Conservation (phyloP, 106 monocot genomes). For the Narthecium ossifragum region DNA sequence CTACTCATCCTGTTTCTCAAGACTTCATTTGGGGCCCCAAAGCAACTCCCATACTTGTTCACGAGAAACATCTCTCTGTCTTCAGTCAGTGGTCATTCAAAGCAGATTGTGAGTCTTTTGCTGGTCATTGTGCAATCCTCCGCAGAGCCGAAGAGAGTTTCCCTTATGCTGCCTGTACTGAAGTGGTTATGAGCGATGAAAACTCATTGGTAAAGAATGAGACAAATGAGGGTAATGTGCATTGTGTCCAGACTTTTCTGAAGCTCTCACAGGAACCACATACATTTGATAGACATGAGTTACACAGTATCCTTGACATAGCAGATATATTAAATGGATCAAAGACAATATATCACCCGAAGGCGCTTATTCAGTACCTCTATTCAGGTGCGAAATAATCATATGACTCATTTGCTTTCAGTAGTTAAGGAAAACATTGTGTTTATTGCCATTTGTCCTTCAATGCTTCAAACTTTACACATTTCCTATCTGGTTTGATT, state of each 20-base stretch:
- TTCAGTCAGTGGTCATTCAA: constrained; percentile 53
- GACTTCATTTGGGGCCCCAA: constrained; percentile 82
- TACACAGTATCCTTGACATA: constrained; percentile 39
- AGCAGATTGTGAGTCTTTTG: constrained; percentile 12
- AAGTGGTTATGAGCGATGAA: constrained; percentile 8
- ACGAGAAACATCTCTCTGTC: constrained; percentile 71
- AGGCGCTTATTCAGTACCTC: constrained; percentile 56
- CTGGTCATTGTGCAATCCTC: background rate
- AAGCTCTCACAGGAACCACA: constrained; percentile 9
- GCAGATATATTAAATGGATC: constrained; percentile 34
- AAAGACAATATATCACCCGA: constrained; percentile 65
- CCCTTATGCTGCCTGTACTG: constrained; percentile 13
- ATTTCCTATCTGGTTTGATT: too few relatives aligned
- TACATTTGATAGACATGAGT: constrained; percentile 11
- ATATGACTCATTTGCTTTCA: too few relatives aligned
- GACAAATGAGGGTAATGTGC: constrained; percentile 7
- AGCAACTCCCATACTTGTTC: constrained; percentile 59
- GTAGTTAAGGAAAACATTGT: too few relatives aligned
- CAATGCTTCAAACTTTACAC: too few relatives aligned
- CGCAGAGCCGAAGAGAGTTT: constrained; percentile 3
- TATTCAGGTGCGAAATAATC: constrained; percentile 57
- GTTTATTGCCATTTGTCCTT: too few relatives aligned
- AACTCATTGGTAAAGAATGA: constrained; percentile 9
- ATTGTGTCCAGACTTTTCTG: background rate
- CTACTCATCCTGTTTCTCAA: constrained; percentile 25